Base-by-base conservation (phyloP, 768 basidiomycete genomes). In the Suillus subalutaceus region DNA sequence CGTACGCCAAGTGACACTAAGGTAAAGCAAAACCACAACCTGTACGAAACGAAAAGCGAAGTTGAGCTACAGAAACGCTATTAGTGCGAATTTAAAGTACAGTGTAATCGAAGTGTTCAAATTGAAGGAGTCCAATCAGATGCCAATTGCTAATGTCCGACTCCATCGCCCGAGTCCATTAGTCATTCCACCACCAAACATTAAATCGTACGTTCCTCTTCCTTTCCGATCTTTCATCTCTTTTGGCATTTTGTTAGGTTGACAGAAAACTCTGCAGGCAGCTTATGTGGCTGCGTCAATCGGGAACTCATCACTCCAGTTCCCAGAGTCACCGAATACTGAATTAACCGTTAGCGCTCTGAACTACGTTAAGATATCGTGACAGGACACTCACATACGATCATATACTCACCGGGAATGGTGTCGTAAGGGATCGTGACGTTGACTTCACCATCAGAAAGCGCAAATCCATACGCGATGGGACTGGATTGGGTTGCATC, bases 251-350 rank as follows among this genome's bases (percentile, higher is more conserved):
- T 30, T 20, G 1, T 41, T 18, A 41, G 5, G 6, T 43, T 15
- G 40, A 60, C 20, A 20, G 1, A 37, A 18, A 60, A 30, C 6
- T 3, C 30, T 43, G 30, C 41, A 30, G 12, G 26, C 18, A 43
- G 41, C 41, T 76, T 65, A 64, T 26, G 63, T 6, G 26, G 67
- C 64, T 43, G 46, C 46, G 18, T 50, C 5, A 65, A 88, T 87
- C 15, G 78, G 79, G 69, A 88, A 88, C 53, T 62, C 18, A 7
- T 73, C 74, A 37, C 85, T 81, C 62, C 75, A 81, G 70, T 86
- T 83, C 40, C 85, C 85, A 60, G 85, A 86, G 69, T 87, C 85
- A 7, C 85, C 85, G 63, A 86, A 80, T 55, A 87, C 85, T 86
- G 41, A 52, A 35, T 60, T n/a, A 41, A 59, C 52, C 62, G 61